A percentile compares a stretch with the other conserved stretches of the same genome.
Conservation (phyloP, 305 asterid genomes). For the Solanum hybrid region DNA sequence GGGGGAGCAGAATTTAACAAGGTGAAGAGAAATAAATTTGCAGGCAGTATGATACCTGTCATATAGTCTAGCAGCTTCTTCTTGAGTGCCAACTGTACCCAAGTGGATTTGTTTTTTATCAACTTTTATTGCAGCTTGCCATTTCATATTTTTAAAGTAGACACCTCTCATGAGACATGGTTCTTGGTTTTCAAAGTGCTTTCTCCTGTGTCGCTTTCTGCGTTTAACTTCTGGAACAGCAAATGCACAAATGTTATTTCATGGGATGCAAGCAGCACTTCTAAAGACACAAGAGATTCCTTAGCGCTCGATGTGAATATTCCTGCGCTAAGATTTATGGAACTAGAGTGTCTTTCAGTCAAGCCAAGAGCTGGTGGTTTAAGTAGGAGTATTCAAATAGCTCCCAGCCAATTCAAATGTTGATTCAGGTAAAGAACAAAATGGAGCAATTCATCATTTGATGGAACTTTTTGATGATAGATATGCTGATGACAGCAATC, state of each 20-base stretch:
- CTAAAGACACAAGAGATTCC: not conserved
- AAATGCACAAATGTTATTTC: not conserved
- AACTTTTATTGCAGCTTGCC: constrained; percentile 99
- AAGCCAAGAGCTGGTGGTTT: not conserved
- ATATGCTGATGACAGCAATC: not conserved
- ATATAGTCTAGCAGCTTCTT: constrained; percentile 88
- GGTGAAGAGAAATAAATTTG: not conserved
- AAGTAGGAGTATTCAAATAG: not conserved
- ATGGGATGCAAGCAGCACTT: not conserved
- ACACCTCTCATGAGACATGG: constrained; percentile 83
- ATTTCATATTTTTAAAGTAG: constrained; percentile 85
- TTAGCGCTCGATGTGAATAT: not conserved
- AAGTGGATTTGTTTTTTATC: constrained; percentile 97
- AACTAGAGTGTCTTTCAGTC: not conserved
- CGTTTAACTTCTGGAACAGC: constrained; percentile 56
- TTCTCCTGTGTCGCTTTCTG: constrained; percentile 82
- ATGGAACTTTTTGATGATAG: not conserved
- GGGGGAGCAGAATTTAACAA: not conserved
- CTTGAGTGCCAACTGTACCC: constrained; percentile 94
- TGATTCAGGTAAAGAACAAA: not conserved
- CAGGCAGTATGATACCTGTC: constrained; percentile 49
- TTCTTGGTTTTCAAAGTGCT: constrained; percentile 80
- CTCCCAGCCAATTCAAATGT: not conserved
- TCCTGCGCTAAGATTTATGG: not conserved
- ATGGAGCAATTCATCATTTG: not conserved